A percentile compares a stretch with the other conserved stretches of the same genome.
Evolutionary conservation across 176 grass and related monocot species (phyloP).

Genomic region (Rhipidocladum racemiflorum): DNA sequence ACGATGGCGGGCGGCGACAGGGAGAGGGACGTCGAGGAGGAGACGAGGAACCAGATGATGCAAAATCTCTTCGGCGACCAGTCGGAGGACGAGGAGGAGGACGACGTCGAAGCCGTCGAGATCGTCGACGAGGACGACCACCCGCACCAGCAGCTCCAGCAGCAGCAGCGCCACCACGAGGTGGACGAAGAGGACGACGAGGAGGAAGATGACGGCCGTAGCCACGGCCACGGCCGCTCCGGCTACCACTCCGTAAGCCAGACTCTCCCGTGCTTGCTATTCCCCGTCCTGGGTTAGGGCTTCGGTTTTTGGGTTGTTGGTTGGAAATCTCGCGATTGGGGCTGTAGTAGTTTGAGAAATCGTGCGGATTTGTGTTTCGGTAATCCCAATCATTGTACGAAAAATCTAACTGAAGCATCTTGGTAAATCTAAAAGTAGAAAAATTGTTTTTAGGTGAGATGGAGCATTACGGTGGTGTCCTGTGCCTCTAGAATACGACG

Average conservation of each 20-base stretch:
- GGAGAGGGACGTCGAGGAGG: constrained; percentile 61
- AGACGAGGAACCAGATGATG: constrained; percentile 92
- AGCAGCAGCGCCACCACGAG: constrained; percentile 18
- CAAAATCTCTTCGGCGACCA: constrained; percentile 96
- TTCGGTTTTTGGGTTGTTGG: neutral
- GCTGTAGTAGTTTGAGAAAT: neutral
- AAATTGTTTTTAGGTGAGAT: neutral
- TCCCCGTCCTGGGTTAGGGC: neutral
- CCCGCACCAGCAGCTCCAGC: neutral
- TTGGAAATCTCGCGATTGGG: neutral
- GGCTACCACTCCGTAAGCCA: constrained; percentile 45
- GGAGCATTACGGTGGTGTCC: neutral
- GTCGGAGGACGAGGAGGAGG: constrained; percentile 84
- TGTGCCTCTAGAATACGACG: neutral
- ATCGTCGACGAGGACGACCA: constrained; percentile 60
- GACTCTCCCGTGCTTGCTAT: neutral
- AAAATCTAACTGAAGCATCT: constrained; percentile 20
- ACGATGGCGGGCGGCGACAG: constrained; percentile 45
- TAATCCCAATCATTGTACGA: neutral
- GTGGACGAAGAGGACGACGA: constrained; percentile 31
- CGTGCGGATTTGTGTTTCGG: neutral
- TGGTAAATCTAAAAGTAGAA: neutral
- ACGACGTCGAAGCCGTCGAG: constrained; percentile 49
- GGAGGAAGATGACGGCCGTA: constrained; percentile 30
- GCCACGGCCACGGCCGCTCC: constrained; percentile 6